These are phyloP conservation scores for Hypseocharis bilobata DNA, from an alignment of 441 rosid genomes.

Conservation along the genomic window DNA sequence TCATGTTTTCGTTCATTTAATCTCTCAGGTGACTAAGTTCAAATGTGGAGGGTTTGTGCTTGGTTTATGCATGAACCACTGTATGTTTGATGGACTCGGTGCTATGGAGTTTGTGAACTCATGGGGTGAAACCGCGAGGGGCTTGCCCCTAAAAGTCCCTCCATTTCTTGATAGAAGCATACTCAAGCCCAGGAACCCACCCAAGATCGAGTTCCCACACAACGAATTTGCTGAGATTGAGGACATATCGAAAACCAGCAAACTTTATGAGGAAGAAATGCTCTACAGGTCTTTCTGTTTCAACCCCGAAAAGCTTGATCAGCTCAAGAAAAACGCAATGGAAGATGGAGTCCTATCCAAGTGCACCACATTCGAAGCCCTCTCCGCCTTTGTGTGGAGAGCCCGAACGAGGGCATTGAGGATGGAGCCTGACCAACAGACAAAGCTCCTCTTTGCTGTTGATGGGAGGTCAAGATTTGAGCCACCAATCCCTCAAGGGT, in stretches of 20 bases:
- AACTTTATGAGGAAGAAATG: conserved; percentile 49
- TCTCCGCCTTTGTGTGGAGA: conserved; percentile 66
- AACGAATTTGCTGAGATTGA: conserved; percentile 59
- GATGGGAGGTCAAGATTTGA: conserved; percentile 60
- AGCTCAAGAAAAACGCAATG: conserved; percentile 42
- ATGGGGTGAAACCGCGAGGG: conserved; percentile 70
- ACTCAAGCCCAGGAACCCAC: conserved; percentile 47
- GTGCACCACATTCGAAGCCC: conserved; percentile 64
- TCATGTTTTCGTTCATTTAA: not conserved
- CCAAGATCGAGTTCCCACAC: conserved; percentile 46
- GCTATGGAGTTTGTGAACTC: conserved; percentile 82
- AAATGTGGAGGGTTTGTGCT: conserved; percentile 66
- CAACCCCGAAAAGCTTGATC: conserved; percentile 42
- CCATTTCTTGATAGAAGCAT: conserved; percentile 55
- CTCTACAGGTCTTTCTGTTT: conserved; percentile 54
- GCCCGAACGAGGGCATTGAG: conserved; percentile 53
- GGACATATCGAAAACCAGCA: conserved; percentile 46
- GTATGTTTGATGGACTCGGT: conserved; percentile 65
- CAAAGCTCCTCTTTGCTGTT: conserved; percentile 69
- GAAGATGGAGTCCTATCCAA: conserved; percentile 35
- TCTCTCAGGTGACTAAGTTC: conserved; percentile 62
- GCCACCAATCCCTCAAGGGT: conserved; percentile 59
- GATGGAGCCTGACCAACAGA: conserved; percentile 50
- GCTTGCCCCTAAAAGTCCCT: conserved; percentile 45
- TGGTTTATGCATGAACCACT: conserved; percentile 70